Percentiles rank a stretch among this genome's conserved stretches.
These are phyloP conservation scores for Bromus sterilis DNA, from an alignment of 176 grass and related monocot genomes.

Conservation along the genomic window DNA sequence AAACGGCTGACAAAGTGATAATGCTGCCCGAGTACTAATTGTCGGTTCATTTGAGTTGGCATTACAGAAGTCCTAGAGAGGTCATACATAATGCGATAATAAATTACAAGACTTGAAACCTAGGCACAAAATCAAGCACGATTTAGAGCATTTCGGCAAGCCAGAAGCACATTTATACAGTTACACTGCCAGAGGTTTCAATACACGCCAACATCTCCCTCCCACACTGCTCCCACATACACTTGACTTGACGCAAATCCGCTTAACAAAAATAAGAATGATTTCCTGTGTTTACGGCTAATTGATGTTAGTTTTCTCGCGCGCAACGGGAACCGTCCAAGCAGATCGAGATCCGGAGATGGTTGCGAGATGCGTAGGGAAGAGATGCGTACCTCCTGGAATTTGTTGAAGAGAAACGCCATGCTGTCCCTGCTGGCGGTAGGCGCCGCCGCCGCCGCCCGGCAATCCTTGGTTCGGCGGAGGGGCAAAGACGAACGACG, in stretches of 20 bases:
- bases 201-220: not conserved
- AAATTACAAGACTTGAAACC: not conserved
- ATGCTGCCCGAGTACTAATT: not conserved
- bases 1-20: not conserved
- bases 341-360: constrained; percentile 23
- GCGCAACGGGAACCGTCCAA: not conserved
- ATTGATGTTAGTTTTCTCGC: not conserved
- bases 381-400: constrained; percentile 40
- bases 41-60: not conserved
- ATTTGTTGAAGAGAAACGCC: constrained; percentile 67
- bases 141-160: not conserved
- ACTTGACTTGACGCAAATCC: not conserved
- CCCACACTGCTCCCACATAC: not conserved
- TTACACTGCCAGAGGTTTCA: not conserved
- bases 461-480: not conserved
- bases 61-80: not conserved
- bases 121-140: not conserved
- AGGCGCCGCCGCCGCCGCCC: not conserved
- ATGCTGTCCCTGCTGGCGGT: constrained; percentile 8
- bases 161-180: not conserved
- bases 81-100: not conserved
- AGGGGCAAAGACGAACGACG: not conserved
- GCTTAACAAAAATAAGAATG: no score
- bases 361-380: not conserved
- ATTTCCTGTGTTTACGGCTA: not conserved